Base-by-base conservation (phyloP, 805 yeast genomes). In the Saturnispora gosingensis region DNA sequence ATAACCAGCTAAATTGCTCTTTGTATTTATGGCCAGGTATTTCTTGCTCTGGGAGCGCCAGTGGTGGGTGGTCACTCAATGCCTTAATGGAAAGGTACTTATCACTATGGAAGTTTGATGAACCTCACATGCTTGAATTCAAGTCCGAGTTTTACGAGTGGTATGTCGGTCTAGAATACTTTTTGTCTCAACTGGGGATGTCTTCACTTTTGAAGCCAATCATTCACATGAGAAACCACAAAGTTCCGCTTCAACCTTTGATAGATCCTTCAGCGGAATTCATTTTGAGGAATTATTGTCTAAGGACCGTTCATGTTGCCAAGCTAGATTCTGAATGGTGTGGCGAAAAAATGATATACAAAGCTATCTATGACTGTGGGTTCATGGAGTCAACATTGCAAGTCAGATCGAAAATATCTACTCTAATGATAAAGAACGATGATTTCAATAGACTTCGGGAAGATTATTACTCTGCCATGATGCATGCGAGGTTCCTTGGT, bases 341-440 rank as follows among this genome's bases (percentile, higher is more conserved):
- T 34, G 45, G 46, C 10, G 50, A 48, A 24, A 40, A 27, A 24
- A 49, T 49, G 51, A 15, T 49, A 11, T 27, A 49, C 28, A 43
- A 22, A 25, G 28, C n/a, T 11, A n/a, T 49, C 28, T 24, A 16
- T 27, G 25, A 16, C 5, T 43, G 43, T 27, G 47, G 47, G 10
- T 49, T 43, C 28, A 43, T 34, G 25, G 27, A 36, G 11, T 15
- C 42, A 5, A 42, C 16, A 4, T 24, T 15, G 15, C 45, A 27
- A 25, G 40, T 43, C 16, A 22, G 16, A 49, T 43, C 51, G 13
- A 22, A 32, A 16, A 27, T 36, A 11, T 10, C 51, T 13, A 8
- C 47, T 8, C 16, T 49, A 10, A 27, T n/a, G 35, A 49, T 49
- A 7, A 42, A 22, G 15, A 43, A 36, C 18, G 51, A 43, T 43